Evolutionary conservation across 768 basidiomycete species (phyloP).

Genomic region (Termitomyces sp.): DNA sequence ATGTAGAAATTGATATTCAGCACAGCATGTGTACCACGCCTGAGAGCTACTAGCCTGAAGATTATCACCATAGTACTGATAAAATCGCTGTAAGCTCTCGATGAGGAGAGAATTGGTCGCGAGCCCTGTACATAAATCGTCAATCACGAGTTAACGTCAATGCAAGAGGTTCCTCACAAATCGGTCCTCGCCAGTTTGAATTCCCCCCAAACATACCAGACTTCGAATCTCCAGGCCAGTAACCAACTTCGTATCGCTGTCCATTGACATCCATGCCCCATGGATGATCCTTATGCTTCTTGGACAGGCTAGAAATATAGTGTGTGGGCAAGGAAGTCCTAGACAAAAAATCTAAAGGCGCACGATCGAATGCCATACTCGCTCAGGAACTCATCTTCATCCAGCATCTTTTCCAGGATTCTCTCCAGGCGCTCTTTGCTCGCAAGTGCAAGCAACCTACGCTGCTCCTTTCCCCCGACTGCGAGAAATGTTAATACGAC

Average conservation of each 20-base stretch:
- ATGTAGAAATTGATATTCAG: background rate
- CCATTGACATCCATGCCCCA: slow-evolving; percentile 96
- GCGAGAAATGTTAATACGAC: slow-evolving; percentile 1
- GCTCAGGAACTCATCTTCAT: slow-evolving; percentile 95
- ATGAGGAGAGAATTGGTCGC: slow-evolving; percentile 96
- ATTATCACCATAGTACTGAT: slow-evolving; percentile 95
- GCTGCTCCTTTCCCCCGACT: slow-evolving; percentile 74
- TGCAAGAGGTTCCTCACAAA: slow-evolving; percentile 48
- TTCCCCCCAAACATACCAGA: slow-evolving; percentile 99
- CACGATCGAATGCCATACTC: slow-evolving; percentile 96
- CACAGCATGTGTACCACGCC: no score
- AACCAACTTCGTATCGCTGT: slow-evolving; percentile 86
- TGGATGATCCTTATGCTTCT: slow-evolving; percentile 85
- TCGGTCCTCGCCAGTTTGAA: slow-evolving; percentile 95
- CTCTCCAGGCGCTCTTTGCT: slow-evolving; percentile 86
- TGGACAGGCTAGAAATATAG: slow-evolving; percentile 64
- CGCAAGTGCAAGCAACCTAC: slow-evolving; percentile 84
- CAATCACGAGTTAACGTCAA: background rate
- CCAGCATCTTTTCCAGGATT: slow-evolving; percentile 95
- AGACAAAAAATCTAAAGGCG: slow-evolving; percentile 24
- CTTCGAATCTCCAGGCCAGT: slow-evolving; percentile 97
- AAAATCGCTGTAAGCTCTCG: slow-evolving; percentile 94
- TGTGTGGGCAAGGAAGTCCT: background rate
- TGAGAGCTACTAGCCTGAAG: slow-evolving; percentile 49
- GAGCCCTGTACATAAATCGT: slow-evolving; percentile 56